These are phyloP conservation scores for Ascochyta rabiei DNA, from an alignment of 2,329 filamentous ascomycete genomes.

Conservation along the genomic window DNA sequence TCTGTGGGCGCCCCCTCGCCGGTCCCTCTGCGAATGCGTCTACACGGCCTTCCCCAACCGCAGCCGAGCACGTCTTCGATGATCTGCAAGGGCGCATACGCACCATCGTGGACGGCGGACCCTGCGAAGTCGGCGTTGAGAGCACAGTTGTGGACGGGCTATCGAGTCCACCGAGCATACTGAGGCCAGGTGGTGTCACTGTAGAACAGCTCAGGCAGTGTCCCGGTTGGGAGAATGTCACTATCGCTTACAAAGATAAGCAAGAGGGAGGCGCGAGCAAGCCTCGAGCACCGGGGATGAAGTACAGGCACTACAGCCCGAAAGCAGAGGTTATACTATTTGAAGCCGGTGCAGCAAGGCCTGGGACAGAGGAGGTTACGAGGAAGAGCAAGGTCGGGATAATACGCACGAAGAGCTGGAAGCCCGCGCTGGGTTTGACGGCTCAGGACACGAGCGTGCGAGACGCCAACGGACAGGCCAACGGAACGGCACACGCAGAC, in stretches of 20 bases:
- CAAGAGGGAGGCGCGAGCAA: conserved; percentile 63
- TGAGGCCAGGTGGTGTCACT: conserved; percentile 86
- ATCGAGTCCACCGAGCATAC: conserved; percentile 76
- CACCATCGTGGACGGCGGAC: conserved; percentile 85
- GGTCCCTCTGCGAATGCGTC: conserved; percentile 94
- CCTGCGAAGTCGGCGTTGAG: conserved; percentile 88
- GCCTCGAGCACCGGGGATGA: conserved; percentile 94
- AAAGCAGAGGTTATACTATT: conserved; percentile 85
- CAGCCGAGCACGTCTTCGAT: conserved; percentile 84
- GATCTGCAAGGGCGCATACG: conserved; percentile 84
- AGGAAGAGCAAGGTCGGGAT: conserved; percentile 48
- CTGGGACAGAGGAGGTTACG: conserved; percentile 38
- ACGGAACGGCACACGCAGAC: conserved; percentile 12
- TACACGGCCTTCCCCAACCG: conserved; percentile 89
- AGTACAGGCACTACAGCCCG: conserved; percentile 97
- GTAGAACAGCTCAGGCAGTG: conserved; percentile 77
- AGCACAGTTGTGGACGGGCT: conserved; percentile 96
- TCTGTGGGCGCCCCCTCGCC: conserved; percentile 79
- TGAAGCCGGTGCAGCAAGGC: conserved; percentile 59
- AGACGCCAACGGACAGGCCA: conserved; percentile 14
- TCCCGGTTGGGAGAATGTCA: conserved; percentile 79
- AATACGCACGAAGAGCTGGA: conserved; percentile 44
- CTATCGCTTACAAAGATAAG: conserved; percentile 78
- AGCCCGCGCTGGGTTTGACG: conserved; percentile 25
- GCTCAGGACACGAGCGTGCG: background rate